Percentiles rank a stretch among this genome's conserved stretches.
Evolutionary conservation across 495 filamentous ascomycete species (phyloP).

Genomic region (Daldinia childiae): DNA sequence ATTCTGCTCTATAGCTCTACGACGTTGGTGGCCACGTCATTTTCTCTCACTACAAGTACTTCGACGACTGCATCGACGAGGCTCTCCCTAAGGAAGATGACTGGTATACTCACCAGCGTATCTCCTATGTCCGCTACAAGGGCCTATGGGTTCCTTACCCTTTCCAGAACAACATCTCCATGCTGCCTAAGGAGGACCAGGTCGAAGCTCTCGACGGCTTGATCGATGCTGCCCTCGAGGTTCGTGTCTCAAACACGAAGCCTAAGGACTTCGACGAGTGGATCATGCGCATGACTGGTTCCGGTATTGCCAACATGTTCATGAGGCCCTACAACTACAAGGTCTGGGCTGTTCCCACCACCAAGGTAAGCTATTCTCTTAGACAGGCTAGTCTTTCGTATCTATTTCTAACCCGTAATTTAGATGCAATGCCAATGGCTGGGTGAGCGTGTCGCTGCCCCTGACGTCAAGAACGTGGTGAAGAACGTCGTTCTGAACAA

Average conservation of each 20-base stretch:
- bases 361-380: conserved; percentile 73
- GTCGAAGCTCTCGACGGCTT: conserved; percentile 95
- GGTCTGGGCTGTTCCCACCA: conserved; percentile 98
- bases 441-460: conserved; percentile 96
- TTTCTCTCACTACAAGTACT: conserved; percentile 99
- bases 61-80: conserved; percentile 98
- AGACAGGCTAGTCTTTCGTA: not conserved
- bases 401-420: conserved; percentile 4
- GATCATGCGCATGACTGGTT: conserved; percentile 93
- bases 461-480: conserved; percentile 93
- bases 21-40: conserved; percentile 99
- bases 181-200: conserved; percentile 97
- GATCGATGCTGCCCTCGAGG: conserved; percentile 92
- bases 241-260: conserved; percentile 85
- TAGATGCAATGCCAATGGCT: conserved; percentile 99
- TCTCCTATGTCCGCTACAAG: conserved; percentile 99
- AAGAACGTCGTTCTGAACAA: conserved; percentile 96
- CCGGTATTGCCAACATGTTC: conserved; percentile 92
- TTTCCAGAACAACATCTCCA: conserved; percentile 99
- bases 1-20: conserved; percentile 74
- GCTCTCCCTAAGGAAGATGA: conserved; percentile 91
- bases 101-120: conserved; percentile 98
- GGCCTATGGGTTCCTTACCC: conserved; percentile 96
- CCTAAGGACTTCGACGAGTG: conserved; percentile 98
- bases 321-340: conserved; percentile 99